Evolutionary conservation across 2,329 filamentous ascomycete genomes (phyloP).

Genomic region (Hypoxylon sp.): DNA sequence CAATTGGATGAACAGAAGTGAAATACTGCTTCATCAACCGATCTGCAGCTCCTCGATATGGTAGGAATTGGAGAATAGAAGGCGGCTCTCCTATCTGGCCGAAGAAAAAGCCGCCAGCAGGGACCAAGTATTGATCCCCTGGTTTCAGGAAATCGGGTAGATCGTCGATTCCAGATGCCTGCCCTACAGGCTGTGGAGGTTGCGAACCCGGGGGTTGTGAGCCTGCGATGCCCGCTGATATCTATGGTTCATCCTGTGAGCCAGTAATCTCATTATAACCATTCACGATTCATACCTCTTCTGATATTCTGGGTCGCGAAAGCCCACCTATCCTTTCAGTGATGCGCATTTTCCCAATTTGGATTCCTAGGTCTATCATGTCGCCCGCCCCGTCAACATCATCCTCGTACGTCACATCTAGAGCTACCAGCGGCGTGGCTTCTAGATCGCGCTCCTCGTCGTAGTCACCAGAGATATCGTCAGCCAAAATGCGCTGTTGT

Average conservation of each 20-base stretch:
- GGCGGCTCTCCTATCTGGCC: constrained; percentile 64
- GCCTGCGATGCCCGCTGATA: constrained; percentile 55
- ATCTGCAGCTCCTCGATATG: constrained; percentile 70
- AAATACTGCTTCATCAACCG: constrained; percentile 77
- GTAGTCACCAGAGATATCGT: constrained; percentile 69
- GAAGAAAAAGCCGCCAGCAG: constrained; percentile 77
- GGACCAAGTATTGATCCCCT: constrained; percentile 75
- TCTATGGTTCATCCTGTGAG: constrained; percentile 47
- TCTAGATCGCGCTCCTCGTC: constrained; percentile 74
- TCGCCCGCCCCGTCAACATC: constrained; percentile 71
- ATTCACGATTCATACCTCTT: constrained; percentile 69
- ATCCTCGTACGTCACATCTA: constrained; percentile 79
- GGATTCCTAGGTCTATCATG: constrained; percentile 79
- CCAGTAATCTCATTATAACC: neutral
- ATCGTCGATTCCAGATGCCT: constrained; percentile 47
- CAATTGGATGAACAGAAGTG: constrained; percentile 76
- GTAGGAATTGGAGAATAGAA: constrained; percentile 72
- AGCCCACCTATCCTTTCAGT: constrained; percentile 82
- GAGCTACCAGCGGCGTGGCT: constrained; percentile 72
- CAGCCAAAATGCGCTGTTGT: constrained; percentile 61
- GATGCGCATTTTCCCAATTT: constrained; percentile 79
- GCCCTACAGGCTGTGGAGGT: constrained; percentile 43
- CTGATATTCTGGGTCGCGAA: constrained; percentile 77
- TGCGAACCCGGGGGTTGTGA: constrained; percentile 43
- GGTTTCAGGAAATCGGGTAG: constrained; percentile 72